A percentile compares a stretch with the other conserved stretches of the same genome.
Evolutionary conservation across 768 basidiomycete genomes (phyloP).

Genomic region (Hydnum rufescens): DNA sequence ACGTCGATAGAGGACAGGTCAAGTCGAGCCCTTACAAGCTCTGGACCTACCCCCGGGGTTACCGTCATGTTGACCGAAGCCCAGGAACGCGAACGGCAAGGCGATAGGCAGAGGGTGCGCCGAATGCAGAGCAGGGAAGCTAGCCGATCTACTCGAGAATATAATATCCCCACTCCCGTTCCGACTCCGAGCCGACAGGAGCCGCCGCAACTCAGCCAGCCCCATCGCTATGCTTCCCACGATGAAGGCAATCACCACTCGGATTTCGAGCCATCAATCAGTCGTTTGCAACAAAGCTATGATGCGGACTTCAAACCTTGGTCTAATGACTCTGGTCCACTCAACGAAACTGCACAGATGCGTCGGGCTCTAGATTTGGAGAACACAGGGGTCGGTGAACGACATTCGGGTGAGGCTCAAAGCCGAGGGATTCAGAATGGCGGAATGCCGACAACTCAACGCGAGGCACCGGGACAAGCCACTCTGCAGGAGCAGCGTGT

Average conservation of each 20-base stretch:
- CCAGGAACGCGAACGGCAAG: not conserved
- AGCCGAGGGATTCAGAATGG: not conserved
- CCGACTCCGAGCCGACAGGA: not conserved
- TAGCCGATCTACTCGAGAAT: not conserved
- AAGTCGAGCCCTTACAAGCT: not conserved
- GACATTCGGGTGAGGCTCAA: not conserved
- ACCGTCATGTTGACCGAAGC: not conserved
- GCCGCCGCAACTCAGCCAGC: not conserved
- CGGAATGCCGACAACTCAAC: not conserved
- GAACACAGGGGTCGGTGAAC: not conserved
- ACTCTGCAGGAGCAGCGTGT: slow-evolving; percentile 1
- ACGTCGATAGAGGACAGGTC: not conserved
- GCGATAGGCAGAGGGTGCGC: not conserved
- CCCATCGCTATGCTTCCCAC: not conserved
- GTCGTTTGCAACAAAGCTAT: not conserved
- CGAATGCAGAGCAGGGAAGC: not conserved
- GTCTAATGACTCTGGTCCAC: not conserved
- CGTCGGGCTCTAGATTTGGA: not conserved
- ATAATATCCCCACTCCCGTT: not conserved
- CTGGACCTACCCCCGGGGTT: not conserved
- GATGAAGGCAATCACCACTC: not conserved
- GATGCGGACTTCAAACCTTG: not conserved
- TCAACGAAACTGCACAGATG: not conserved
- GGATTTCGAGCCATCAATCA: not conserved
- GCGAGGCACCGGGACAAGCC: not conserved